Evolutionary conservation across 2,329 filamentous ascomycete species (phyloP).

Genomic region (Pseudonectria buxi): DNA sequence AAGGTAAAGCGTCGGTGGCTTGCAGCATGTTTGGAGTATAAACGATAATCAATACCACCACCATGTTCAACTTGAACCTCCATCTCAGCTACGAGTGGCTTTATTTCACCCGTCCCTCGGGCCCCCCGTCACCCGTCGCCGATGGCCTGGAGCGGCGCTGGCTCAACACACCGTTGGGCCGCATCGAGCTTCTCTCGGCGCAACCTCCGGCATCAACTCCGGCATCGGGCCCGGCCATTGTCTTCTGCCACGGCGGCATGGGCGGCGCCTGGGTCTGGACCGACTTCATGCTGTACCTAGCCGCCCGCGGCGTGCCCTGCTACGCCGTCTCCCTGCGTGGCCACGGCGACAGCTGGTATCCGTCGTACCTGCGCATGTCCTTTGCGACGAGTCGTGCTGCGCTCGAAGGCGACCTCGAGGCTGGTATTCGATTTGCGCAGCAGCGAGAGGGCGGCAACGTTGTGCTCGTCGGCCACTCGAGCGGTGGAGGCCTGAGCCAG

Average conservation of each 20-base stretch:
- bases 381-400: constrained; percentile 36
- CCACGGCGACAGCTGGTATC: constrained; percentile 46
- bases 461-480: constrained; percentile 44
- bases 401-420: constrained; percentile 38
- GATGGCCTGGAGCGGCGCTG: constrained; percentile 36
- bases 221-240: constrained; percentile 28
- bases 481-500: constrained; percentile 44
- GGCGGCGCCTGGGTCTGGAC: constrained; percentile 47
- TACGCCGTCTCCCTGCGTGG: constrained; percentile 48
- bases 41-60: background rate
- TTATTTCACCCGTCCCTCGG: constrained; percentile 17
- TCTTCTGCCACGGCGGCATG: constrained; percentile 50
- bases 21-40: too few relatives aligned
- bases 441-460: constrained; percentile 22
- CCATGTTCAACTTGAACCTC: constrained; percentile 18
- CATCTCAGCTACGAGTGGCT: constrained; percentile 22
- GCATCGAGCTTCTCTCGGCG: constrained; percentile 44
- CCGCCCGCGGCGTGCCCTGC: constrained; percentile 36
- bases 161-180: constrained; percentile 36
- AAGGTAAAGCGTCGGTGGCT: too few relatives aligned
- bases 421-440: constrained; percentile 33
- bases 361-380: constrained; percentile 40
- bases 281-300: constrained; percentile 44
- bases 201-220: constrained; percentile 17
- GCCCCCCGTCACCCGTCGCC: constrained; percentile 22